Evolutionary conservation across 2,329 filamentous ascomycete genomes (phyloP).

Genomic region (Colletotrichum sp.): DNA sequence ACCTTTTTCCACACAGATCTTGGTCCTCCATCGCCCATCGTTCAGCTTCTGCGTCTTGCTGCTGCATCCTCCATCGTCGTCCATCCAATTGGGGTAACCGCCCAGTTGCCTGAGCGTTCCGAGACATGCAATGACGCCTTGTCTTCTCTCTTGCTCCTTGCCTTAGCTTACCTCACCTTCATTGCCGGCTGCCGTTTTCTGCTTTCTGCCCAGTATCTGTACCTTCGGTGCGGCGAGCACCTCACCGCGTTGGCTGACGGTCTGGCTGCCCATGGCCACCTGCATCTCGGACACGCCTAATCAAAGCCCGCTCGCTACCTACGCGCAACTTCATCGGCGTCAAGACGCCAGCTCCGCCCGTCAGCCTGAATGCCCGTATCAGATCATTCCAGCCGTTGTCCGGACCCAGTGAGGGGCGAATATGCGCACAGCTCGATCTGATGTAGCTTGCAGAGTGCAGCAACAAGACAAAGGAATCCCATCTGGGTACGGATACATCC

Average conservation of each 20-base stretch:
- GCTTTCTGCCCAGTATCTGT: background rate
- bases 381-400: slow-evolving; percentile 3
- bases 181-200: background rate
- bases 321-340: background rate
- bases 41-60: background rate
- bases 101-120: background rate
- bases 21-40: background rate
- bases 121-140: slow-evolving; percentile 16
- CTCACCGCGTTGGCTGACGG: background rate
- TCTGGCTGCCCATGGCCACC: background rate
- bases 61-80: background rate
- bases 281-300: slow-evolving; percentile 5
- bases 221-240: background rate
- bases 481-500: background rate
- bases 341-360: background rate
- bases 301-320: background rate
- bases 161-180: background rate
- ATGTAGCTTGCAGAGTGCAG: background rate
- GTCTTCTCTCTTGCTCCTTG: slow-evolving; percentile 3
- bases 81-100: background rate
- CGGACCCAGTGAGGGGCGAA: slow-evolving; percentile 4
- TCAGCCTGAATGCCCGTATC: background rate
- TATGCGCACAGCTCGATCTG: background rate
- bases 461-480: background rate
- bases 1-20: background rate